A percentile compares a stretch with the other conserved stretches of the same genome.
phyloP scores from a whole-genome alignment of 306 rosid genomes.

The Rosa chinensis region DNA sequence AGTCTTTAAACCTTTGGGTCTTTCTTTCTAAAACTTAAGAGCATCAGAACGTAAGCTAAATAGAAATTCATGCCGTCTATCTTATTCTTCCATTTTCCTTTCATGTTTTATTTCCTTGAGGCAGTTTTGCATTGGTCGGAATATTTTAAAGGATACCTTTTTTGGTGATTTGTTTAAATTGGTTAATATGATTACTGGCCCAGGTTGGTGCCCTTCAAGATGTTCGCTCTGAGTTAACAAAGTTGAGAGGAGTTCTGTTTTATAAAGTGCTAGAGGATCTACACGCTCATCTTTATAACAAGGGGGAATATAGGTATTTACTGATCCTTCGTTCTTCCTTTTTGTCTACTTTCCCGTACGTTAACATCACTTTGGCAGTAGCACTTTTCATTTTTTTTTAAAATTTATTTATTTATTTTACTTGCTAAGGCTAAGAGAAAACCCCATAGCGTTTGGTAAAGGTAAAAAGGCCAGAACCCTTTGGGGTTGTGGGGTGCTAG shows the following conservation, averaged over 20 bases:
- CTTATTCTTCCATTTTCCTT: neutral
- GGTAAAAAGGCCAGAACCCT: too few relatives aligned
- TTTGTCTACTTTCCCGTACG: neutral
- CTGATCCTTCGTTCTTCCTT: constrained; percentile 12
- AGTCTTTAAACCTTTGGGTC: neutral
- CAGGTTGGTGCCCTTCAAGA: constrained; percentile 99
- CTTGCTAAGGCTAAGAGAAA: neutral
- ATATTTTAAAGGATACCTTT: constrained; percentile 20
- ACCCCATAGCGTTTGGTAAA: too few relatives aligned
- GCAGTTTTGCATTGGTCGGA: constrained; percentile 3
- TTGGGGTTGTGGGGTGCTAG: too few relatives aligned
- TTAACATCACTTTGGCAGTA: neutral
- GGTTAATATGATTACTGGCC: constrained; percentile 32
- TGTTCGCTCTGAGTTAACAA: constrained; percentile 92
- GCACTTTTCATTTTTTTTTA: neutral
- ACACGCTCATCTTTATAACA: constrained; percentile 92
- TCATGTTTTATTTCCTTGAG: neutral
- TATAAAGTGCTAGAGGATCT: constrained; percentile 90
- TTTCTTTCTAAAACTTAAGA: neutral
- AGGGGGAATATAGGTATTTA: constrained; percentile 91
- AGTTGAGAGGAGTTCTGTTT: constrained; percentile 86
- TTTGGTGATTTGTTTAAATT: constrained; percentile 10
- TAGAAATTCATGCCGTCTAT: constrained; percentile 5
- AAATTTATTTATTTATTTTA: too few relatives aligned
- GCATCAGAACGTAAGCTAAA: constrained; percentile 1